A percentile compares a stretch with the other conserved stretches of the same genome.
Conservation (phyloP, 2,329 filamentous ascomycete species). For the Diplodia scrobiculata region DNA sequence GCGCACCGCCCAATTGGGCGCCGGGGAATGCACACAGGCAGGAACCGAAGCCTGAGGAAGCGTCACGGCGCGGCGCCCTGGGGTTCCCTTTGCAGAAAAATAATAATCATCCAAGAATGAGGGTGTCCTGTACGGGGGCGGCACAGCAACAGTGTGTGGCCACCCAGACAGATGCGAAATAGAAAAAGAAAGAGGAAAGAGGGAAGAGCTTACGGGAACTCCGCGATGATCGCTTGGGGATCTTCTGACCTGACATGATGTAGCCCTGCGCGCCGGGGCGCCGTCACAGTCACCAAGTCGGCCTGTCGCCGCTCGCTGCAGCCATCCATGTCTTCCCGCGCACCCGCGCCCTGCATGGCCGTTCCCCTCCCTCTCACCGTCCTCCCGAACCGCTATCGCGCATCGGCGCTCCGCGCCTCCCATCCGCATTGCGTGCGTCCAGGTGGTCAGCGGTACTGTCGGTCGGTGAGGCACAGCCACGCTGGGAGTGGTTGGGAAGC, state of each 20-base stretch:
- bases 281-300: not conserved
- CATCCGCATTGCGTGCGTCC: slow-evolving; percentile 1
- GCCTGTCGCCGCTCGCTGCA: not conserved
- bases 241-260: slow-evolving; percentile 28
- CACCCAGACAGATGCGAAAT: not conserved
- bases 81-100: not conserved
- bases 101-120: not conserved
- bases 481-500: not conserved
- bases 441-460: not conserved
- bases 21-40: not conserved
- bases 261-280: not conserved
- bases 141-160: slow-evolving; percentile 8
- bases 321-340: slow-evolving; percentile 24
- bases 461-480: slow-evolving; percentile 21
- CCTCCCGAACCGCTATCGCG: not conserved
- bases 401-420: slow-evolving; percentile 7
- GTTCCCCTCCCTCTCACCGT: not conserved
- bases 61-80: not conserved
- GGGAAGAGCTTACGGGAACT: slow-evolving; percentile 10
- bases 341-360: slow-evolving; percentile 14
- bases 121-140: not conserved
- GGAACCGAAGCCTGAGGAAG: not conserved
- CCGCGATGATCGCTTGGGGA: slow-evolving; percentile 25
- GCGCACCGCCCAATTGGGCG: not conserved
- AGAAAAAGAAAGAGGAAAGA: not conserved